Percentiles rank a stretch among this genome's conserved stretches.
These are phyloP conservation scores for Phyllosticta citribraziliensis DNA, from an alignment of 2,329 filamentous ascomycete species.

Conservation along the genomic window DNA sequence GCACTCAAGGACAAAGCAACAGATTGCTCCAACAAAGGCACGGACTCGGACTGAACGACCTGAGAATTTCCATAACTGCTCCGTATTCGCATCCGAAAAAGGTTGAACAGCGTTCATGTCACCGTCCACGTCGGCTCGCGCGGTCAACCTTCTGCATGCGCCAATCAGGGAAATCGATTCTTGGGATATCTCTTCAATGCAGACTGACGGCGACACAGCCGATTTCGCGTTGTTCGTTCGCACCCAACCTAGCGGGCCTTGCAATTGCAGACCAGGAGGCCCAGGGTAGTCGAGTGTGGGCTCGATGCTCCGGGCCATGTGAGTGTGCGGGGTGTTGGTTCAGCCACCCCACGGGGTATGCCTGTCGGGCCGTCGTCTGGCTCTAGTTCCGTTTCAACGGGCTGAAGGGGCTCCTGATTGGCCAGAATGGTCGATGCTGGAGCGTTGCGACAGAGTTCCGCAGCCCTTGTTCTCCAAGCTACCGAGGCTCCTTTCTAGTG, in stretches of 20 bases:
- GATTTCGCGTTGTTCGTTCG: not conserved
- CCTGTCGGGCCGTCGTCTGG: not conserved
- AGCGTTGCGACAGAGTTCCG: not conserved
- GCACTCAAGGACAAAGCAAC: not conserved
- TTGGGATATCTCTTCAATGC: not conserved
- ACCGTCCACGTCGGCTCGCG: not conserved
- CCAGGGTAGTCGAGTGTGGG: not conserved
- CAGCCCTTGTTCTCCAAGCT: not conserved
- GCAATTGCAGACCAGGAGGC: not conserved
- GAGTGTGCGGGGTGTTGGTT: not conserved
- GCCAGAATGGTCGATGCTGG: not conserved
- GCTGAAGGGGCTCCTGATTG: not conserved
- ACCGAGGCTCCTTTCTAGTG: not conserved
- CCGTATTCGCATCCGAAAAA: not conserved
- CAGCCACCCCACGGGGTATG: not conserved
- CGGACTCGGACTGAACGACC: not conserved
- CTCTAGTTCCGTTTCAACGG: not conserved
- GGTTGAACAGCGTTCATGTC: not conserved
- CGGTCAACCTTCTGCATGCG: not conserved
- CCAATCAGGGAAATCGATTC: not conserved
- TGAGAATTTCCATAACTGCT: not conserved
- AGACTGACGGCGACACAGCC: not conserved
- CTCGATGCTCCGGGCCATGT: not conserved
- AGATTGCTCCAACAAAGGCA: no score
- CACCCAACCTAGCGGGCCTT: not conserved